Evolutionary conservation across 148 eudicot species (phyloP).

Genomic region (Chenopodium formosanum): DNA sequence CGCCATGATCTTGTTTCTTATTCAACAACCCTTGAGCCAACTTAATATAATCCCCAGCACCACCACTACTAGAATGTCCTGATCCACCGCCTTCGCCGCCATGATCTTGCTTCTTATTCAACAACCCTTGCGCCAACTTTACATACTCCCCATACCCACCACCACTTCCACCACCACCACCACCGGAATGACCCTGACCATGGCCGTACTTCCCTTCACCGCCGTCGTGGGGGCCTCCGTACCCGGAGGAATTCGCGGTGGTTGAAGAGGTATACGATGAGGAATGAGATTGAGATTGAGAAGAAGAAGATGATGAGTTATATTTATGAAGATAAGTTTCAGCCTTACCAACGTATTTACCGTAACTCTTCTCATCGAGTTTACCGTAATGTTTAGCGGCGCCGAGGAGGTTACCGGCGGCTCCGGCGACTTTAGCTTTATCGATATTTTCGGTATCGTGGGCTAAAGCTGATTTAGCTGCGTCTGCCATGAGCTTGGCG

Average conservation of each 20-base stretch:
- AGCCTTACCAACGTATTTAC: slow-evolving; percentile 40
- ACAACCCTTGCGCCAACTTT: slow-evolving; percentile 27
- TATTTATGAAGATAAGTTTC: slow-evolving; percentile 38
- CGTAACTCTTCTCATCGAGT: slow-evolving; percentile 41
- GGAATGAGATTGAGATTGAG: slow-evolving; percentile 12
- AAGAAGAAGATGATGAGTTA: neutral
- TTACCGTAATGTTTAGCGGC: slow-evolving; percentile 48
- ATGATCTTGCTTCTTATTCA: slow-evolving; percentile 19
- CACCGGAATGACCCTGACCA: neutral
- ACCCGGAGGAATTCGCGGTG: neutral
- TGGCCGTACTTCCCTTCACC: neutral
- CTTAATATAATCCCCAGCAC: slow-evolving; percentile 37
- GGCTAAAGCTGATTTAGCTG: slow-evolving; percentile 40
- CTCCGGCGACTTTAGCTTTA: slow-evolving; percentile 46
- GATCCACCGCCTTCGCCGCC: slow-evolving; percentile 5
- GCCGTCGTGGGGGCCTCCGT: neutral
- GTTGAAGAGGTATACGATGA: slow-evolving; percentile 9
- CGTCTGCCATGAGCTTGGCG: slow-evolving; percentile 51
- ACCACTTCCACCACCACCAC: neutral
- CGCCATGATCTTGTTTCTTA: slow-evolving; percentile 20
- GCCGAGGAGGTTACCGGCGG: slow-evolving; percentile 33
- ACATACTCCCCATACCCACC: slow-evolving; percentile 28
- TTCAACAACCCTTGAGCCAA: slow-evolving; percentile 43
- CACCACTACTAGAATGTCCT: slow-evolving; percentile 20
- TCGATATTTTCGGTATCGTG: slow-evolving; percentile 38